Conservation (phyloP, 192 early-diverging fungal species). For the Podila minutissima region DNA sequence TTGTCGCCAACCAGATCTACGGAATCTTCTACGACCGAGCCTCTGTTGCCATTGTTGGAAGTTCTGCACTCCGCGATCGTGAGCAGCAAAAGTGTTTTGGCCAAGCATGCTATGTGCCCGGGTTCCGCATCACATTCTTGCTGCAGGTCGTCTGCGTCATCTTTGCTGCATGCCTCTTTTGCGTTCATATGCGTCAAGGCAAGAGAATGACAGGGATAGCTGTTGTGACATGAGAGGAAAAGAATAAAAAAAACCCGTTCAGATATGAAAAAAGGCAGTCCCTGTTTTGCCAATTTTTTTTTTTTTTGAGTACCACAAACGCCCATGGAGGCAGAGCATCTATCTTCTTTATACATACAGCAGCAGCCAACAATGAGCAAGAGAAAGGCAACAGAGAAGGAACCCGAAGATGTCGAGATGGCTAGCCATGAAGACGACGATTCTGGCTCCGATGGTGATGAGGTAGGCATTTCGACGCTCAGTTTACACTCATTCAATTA, state of each 20-base stretch:
- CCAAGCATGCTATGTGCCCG: slow-evolving; percentile 16
- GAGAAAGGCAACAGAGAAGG: slow-evolving; percentile 40
- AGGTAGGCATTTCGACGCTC: slow-evolving; percentile 2
- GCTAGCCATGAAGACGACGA: slow-evolving; percentile 40
- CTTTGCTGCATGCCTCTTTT: slow-evolving; percentile 31
- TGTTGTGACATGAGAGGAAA: too few species aligned
- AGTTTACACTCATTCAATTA: neutral
- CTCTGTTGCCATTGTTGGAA: neutral
- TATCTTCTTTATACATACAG: neutral
- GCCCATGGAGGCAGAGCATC: slow-evolving; percentile 24
- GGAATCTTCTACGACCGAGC: slow-evolving; percentile 48
- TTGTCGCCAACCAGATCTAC: slow-evolving; percentile 44
- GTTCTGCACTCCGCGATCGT: neutral
- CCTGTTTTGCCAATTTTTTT: neutral
- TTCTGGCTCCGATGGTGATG: slow-evolving; percentile 49
- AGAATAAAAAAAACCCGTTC: neutral
- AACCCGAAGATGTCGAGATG: slow-evolving; percentile 46
- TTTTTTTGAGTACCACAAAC: neutral
- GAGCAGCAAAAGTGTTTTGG: slow-evolving; percentile 30
- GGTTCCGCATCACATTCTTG: slow-evolving; percentile 36
- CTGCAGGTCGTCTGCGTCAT: slow-evolving; percentile 33
- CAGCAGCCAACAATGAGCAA: slow-evolving; percentile 30
- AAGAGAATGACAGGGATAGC: neutral
- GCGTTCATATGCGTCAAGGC: slow-evolving; percentile 33
- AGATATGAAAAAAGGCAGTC: neutral